These are phyloP conservation scores for Fragosphaeria purpurea DNA, from an alignment of 2,329 filamentous ascomycete genomes.

Conservation along the genomic window DNA sequence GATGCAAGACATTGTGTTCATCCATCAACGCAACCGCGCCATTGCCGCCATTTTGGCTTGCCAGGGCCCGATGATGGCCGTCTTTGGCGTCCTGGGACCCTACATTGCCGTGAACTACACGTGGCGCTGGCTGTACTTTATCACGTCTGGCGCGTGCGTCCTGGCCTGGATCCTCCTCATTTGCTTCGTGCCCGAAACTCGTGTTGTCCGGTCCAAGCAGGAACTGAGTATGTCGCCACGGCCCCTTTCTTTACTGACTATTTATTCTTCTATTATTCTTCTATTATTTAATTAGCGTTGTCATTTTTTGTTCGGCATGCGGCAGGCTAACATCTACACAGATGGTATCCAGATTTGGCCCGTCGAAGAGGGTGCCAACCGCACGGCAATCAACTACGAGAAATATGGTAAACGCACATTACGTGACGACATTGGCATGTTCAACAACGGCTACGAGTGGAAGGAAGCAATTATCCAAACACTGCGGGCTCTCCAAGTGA, in stretches of 20 bases:
- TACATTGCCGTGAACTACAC: constrained; percentile 22
- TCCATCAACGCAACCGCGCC: constrained; percentile 26
- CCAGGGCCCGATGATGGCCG: constrained; percentile 22
- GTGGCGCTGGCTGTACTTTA: constrained; percentile 26
- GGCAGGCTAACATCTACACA: background rate
- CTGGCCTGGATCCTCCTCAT: constrained; percentile 23
- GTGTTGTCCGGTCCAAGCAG: constrained; percentile 19
- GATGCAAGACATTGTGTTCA: constrained; percentile 28
- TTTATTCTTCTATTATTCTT: no score
- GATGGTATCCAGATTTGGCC: constrained; percentile 4
- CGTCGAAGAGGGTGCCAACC: constrained; percentile 17
- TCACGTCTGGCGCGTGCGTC: constrained; percentile 22
- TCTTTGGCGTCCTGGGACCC: constrained; percentile 20
- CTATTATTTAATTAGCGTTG: no score
- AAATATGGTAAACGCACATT: constrained; percentile 17
- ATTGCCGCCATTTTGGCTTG: constrained; percentile 22
- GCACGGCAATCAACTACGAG: constrained; percentile 6
- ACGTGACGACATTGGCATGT: constrained; percentile 22
- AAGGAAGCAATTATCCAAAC: constrained; percentile 17
- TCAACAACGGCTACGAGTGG: constrained; percentile 22
- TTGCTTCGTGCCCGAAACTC: constrained; percentile 19
- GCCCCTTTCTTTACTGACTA: background rate
- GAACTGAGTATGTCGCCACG: constrained; percentile 18
- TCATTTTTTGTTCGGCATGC: background rate
- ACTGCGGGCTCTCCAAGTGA: constrained; percentile 20